These are phyloP conservation scores for Chlamydomonas asymmetrica DNA, from an alignment of 139 green algal genomes.

Conservation along the genomic window DNA sequence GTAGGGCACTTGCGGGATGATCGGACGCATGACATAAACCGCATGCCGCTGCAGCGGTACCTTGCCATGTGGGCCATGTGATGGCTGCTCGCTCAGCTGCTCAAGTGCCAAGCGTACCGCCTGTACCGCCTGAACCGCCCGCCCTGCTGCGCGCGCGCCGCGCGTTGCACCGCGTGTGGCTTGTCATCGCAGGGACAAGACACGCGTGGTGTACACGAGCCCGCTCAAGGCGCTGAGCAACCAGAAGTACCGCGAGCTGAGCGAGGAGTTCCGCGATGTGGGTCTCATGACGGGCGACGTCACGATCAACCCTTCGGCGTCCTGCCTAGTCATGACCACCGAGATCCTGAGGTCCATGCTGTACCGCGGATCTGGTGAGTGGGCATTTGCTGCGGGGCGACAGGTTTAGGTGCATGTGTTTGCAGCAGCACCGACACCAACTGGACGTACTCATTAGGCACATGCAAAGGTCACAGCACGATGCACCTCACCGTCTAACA, in stretches of 20 bases:
- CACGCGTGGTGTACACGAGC: constrained; percentile 93
- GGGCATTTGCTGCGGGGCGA: background rate
- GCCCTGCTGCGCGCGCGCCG: no score
- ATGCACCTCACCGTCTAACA: no score
- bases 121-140: background rate
- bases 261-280: constrained; percentile 69
- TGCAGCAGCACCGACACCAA: no score
- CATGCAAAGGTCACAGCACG: no score
- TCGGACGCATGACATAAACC: no score
- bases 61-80: no score
- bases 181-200: constrained; percentile 41
- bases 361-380: constrained; percentile 65
- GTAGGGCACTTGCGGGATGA: no score
- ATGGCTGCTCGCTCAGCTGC: no score
- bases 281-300: constrained; percentile 92
- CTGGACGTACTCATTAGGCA: no score
- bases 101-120: no score
- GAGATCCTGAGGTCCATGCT: constrained; percentile 95
- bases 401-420: no score
- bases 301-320: constrained; percentile 85
- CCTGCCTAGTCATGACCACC: constrained; percentile 97
- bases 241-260: constrained; percentile 80
- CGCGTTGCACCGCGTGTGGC: background rate
- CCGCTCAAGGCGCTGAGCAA: constrained; percentile 96
- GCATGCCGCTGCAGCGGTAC: no score